A percentile compares a stretch with the other conserved stretches of the same genome.
phyloP scores from a whole-genome alignment of 2,329 filamentous ascomycete genomes.

The Fusarium lateritium region DNA sequence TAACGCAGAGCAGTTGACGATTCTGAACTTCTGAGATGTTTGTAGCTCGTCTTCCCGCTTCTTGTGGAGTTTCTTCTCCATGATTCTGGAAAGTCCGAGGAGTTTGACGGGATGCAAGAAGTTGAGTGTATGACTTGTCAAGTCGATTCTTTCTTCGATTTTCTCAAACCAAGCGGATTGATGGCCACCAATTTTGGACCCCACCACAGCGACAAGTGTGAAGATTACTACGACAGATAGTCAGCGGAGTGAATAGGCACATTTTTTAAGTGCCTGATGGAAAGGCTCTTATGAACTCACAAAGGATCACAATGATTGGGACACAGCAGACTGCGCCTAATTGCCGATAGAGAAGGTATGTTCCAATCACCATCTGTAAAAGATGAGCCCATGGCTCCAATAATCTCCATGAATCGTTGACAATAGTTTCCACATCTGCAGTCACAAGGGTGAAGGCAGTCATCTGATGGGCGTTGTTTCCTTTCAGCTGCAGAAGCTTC shows the following conservation, averaged over 20 bases:
- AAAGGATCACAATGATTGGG: not conserved
- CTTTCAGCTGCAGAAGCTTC: not conserved
- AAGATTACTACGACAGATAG: not conserved
- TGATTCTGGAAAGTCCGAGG: constrained; percentile 2
- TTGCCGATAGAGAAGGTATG: constrained; percentile 3
- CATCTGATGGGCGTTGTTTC: not conserved
- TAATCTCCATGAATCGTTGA: constrained; percentile 10
- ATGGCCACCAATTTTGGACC: not conserved
- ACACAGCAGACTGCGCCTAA: constrained; percentile 7
- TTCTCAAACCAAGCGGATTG: constrained; percentile 7
- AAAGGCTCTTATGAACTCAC: not conserved
- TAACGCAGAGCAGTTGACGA: not conserved
- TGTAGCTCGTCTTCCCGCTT: not conserved
- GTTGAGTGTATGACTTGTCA: not conserved
- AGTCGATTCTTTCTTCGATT: constrained; percentile 3
- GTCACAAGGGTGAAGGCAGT: constrained; percentile 6
- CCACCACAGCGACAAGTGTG: not conserved
- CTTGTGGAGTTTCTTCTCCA: not conserved
- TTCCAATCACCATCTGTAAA: constrained; percentile 3
- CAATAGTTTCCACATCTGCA: constrained; percentile 8
- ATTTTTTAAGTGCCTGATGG: too few species aligned
- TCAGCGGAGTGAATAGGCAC: too few species aligned
- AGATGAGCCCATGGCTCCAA: constrained; percentile 10
- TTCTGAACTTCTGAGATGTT: constrained; percentile 4
- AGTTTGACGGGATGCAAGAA: not conserved